Base-by-base conservation (phyloP, 805 yeast species). In the Candida namnaoensis region DNA sequence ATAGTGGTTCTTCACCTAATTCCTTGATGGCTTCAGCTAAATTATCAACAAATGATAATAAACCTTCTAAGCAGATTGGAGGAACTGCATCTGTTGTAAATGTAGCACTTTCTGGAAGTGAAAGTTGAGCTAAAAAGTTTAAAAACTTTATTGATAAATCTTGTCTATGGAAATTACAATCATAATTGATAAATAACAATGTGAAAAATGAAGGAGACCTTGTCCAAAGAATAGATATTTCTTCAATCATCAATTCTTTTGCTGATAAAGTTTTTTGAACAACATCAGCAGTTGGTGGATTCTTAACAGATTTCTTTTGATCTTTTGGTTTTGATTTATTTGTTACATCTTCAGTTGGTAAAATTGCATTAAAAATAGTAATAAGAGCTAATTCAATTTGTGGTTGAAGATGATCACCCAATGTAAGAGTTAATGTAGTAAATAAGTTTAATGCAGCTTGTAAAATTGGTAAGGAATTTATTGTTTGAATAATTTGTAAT, bases 51-150 rank as follows among this genome's bases (percentile, higher is more conserved):
- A 83, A 78, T 2, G 85, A 72, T 23, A 91, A 66, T 3, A 93
- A 60, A 1, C 97, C 95, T 52, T 93, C 98, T 40, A 93, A 66
- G 53, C 98, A 91, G 7, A 88, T 74, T 0, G 98, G 96, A 1
- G 99, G 98, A 1, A 91, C 95, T 52, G 76, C 82, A 34, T 84
- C 86, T 0, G 96, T 85, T 0, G 95, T 81, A 51, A 73, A 68
- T 9, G 71, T 52, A 0, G 97, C 95, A 10, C 91, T 75, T 54
- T 88, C 95, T 0, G 98, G 95, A 36, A 87, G 72, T 0, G 97
- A 81, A 30, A 88, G 66, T 40, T 82, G 75, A 41, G 95, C 79
- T 41, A 93, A 68, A 37, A 82, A 75, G 37, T 82, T 82, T 35
- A 93, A 58, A 26, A 86, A 64, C 34, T 77, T 74, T 23, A 73